Base-by-base conservation (phyloP, 129 eudicot species). In the Arctium minus region DNA sequence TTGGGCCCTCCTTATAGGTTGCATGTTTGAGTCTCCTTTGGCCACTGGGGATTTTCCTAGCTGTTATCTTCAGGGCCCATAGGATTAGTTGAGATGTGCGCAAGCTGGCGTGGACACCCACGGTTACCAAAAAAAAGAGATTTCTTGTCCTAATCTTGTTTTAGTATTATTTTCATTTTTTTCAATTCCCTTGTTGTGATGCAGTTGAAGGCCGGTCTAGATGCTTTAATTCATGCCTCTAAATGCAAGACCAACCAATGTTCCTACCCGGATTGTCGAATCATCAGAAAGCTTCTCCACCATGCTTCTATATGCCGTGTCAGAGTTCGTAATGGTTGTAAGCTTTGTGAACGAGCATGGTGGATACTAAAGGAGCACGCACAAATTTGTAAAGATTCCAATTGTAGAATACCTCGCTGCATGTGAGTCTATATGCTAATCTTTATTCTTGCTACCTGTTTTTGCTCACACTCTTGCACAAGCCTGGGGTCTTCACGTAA, bases 401-500 rank as follows among this genome's bases (percentile, higher is more conserved):
- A 69, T 77, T 89, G 92, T 75, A 22, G 12, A 64, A 70, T 87
- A 22, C 92, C 92, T 36, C 81, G 86, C 36, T 89, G 92, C 92
- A 75, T 62, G 92, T 88, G 77, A 50, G 89, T 86, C 27, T 8
- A 46, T 46, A 46, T 46, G 56, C 17, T 44, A 44, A 44, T 44
- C 13, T 44, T 44, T 44, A 44, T 44, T 44, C 50, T 44, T 44
- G 50, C 50, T 44, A 44, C 50, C 12, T 44, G 50, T 44, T 44
- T 44, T 22, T 22, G 27, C 50, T 44, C 50, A 44, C 50, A 44
- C 50, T 44, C 50, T 8, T 44, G 50, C 12, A 44, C 50, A 0
- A 8, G 50, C 9, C 10, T 2, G 10, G 50, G 50, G 50, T 44
- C 50, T 44, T 44, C 50, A 44, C 12, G 50, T 12, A 44, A 44